phyloP scores from a whole-genome alignment of 495 filamentous ascomycete species.

The Daldinia caldariorum region DNA sequence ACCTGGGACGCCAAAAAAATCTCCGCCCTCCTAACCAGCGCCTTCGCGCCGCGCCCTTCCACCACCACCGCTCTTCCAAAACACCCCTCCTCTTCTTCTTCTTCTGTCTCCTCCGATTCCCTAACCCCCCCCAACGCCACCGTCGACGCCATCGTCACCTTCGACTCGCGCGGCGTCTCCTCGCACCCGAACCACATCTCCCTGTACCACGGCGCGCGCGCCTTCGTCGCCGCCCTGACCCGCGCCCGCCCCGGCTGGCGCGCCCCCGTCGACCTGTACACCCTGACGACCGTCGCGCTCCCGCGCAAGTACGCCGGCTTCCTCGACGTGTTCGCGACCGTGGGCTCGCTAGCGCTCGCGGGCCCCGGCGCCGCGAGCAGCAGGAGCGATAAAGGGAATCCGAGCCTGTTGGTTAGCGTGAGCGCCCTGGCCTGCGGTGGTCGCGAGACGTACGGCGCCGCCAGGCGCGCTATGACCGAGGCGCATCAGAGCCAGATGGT shows the following conservation, averaged over 20 bases:
- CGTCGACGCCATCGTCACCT: slow-evolving; percentile 88
- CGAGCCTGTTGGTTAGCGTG: slow-evolving; percentile 72
- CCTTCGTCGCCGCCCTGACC: slow-evolving; percentile 72
- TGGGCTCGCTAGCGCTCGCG: slow-evolving; percentile 58
- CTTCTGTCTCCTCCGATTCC: slow-evolving; percentile 40
- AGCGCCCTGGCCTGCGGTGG: slow-evolving; percentile 61
- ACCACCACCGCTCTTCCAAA: too few relatives aligned
- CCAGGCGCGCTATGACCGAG: slow-evolving; percentile 84
- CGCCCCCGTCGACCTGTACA: slow-evolving; percentile 83
- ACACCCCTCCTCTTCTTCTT: too few relatives aligned
- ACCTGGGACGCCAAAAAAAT: slow-evolving; percentile 78
- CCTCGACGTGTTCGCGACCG: slow-evolving; percentile 75
- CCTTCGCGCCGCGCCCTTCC: slow-evolving; percentile 82
- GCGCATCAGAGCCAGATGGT: slow-evolving; percentile 96
- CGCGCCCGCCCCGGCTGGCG: slow-evolving; percentile 71
- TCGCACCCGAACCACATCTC: slow-evolving; percentile 91
- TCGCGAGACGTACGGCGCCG: slow-evolving; percentile 64
- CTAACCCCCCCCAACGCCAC: slow-evolving; percentile 61
- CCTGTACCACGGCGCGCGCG: slow-evolving; percentile 80
- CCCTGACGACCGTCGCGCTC: slow-evolving; percentile 73
- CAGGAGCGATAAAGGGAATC: slow-evolving; percentile 52
- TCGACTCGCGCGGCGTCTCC: slow-evolving; percentile 82
- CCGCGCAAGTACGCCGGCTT: slow-evolving; percentile 82
- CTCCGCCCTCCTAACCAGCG: slow-evolving; percentile 69
- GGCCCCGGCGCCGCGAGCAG: slow-evolving; percentile 30